These are phyloP conservation scores for Avena sativa DNA, from an alignment of 176 grass and related monocot species.

Conservation along the genomic window DNA sequence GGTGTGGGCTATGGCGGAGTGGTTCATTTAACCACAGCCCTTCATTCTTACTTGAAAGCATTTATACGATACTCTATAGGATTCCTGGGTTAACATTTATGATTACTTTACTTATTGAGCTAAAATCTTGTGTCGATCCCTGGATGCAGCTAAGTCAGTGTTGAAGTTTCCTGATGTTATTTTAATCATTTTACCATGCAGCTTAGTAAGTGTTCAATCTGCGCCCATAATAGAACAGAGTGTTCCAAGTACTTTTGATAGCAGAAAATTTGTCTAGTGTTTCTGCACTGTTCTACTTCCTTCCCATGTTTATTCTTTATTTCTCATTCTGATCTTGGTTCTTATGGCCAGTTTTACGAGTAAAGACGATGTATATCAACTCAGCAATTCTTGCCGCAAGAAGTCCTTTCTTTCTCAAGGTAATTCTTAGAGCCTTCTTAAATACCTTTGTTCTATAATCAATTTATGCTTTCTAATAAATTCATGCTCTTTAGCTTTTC, in stretches of 20 bases:
- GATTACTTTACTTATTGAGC: too few species aligned
- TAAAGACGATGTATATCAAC: conserved; percentile 85
- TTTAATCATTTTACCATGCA: too few species aligned
- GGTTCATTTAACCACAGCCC: neutral
- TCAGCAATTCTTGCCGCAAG: conserved; percentile 94
- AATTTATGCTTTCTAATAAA: too few species aligned
- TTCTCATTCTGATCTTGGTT: neutral
- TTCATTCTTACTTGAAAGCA: neutral
- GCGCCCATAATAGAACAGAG: too few species aligned
- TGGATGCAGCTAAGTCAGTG: too few species aligned
- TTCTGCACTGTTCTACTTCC: neutral
- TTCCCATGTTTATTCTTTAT: conserved; percentile 15
- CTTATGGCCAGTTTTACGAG: conserved; percentile 55
- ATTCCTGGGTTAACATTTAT: too few species aligned
- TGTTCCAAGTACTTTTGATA: conserved; percentile 23
- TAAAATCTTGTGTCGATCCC: too few species aligned
- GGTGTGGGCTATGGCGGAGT: neutral
- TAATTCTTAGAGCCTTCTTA: too few species aligned
- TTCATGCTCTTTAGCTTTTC: too few species aligned
- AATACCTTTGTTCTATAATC: too few species aligned
- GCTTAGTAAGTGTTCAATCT: too few species aligned
- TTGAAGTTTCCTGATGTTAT: too few species aligned
- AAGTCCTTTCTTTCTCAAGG: conserved; percentile 31
- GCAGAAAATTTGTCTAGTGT: neutral
- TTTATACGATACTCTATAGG: neutral